Conservation (phyloP, 164 flowering plant species). For the Stephania yunnanensis region DNA sequence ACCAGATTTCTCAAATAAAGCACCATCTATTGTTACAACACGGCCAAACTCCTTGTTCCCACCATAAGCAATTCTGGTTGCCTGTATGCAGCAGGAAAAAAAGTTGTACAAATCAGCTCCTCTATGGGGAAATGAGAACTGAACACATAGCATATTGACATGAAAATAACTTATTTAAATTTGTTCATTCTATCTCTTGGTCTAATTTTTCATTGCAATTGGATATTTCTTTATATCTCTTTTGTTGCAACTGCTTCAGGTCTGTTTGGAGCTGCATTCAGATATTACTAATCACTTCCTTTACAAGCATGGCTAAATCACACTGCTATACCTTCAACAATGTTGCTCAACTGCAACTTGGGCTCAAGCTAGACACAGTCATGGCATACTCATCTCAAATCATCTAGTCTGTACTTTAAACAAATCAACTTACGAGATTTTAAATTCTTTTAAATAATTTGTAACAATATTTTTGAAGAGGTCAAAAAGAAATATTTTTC, state of each 20-base stretch:
- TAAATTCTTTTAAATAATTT: neutral
- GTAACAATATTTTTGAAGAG: no score
- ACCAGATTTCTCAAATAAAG: constrained; percentile 87
- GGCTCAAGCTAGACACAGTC: neutral
- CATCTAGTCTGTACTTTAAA: no score
- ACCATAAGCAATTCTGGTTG: constrained; percentile 88
- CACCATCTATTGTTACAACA: constrained; percentile 92
- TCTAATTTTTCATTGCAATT: neutral
- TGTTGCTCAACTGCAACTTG: neutral
- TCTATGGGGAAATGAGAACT: neutral
- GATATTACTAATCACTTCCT: neutral
- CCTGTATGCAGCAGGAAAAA: constrained; percentile 35
- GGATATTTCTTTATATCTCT: neutral
- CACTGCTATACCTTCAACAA: neutral
- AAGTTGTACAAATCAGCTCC: neutral
- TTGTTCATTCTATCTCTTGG: neutral
- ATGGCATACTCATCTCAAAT: no score
- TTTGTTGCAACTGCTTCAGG: neutral
- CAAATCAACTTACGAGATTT: neutral
- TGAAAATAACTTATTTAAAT: neutral
- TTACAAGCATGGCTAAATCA: neutral
- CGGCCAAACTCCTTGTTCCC: constrained; percentile 65
- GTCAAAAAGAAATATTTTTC: no score
- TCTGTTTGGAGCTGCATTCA: neutral
- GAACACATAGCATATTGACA: neutral